Evolutionary conservation across 176 grass and related monocot genomes (phyloP).

Genomic region (Thinopyrum elongatum): DNA sequence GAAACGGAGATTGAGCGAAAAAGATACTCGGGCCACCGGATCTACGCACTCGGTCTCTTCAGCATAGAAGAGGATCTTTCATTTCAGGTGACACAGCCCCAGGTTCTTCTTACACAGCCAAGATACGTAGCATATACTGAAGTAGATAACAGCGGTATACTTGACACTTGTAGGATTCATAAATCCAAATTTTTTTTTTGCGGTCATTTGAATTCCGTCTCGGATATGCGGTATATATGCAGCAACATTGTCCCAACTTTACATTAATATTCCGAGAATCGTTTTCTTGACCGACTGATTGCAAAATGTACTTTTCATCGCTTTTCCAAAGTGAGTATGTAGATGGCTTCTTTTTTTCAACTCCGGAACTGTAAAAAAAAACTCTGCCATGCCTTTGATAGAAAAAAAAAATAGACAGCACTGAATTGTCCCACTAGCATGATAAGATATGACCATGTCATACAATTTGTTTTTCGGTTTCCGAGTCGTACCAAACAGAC

Average conservation of each 20-base stretch:
- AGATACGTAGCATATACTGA: background rate
- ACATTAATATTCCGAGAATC: background rate
- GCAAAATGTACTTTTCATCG: background rate
- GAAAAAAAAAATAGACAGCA: background rate
- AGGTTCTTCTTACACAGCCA: background rate
- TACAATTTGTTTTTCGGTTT: background rate
- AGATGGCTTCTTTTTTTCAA: background rate
- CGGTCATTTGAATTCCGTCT: slow-evolving; percentile 1
- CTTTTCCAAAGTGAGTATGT: background rate
- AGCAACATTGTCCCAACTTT: background rate
- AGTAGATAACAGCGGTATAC: slow-evolving; percentile 30
- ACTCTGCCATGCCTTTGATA: background rate
- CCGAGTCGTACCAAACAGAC: background rate
- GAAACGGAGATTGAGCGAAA: slow-evolving; percentile 54
- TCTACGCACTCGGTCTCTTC: background rate
- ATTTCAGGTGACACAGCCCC: slow-evolving; percentile 18
- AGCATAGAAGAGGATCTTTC: slow-evolving; percentile 8
- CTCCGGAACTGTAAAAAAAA: background rate
- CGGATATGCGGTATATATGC: background rate
- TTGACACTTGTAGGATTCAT: slow-evolving; percentile 12
- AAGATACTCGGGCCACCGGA: slow-evolving; percentile 42
- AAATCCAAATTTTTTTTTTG: slow-evolving; percentile 7
- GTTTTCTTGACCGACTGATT: background rate
- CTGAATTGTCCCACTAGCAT: background rate
- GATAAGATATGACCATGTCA: background rate